phyloP scores from a whole-genome alignment of 768 basidiomycete species.

The Lactifluus echinatus region DNA sequence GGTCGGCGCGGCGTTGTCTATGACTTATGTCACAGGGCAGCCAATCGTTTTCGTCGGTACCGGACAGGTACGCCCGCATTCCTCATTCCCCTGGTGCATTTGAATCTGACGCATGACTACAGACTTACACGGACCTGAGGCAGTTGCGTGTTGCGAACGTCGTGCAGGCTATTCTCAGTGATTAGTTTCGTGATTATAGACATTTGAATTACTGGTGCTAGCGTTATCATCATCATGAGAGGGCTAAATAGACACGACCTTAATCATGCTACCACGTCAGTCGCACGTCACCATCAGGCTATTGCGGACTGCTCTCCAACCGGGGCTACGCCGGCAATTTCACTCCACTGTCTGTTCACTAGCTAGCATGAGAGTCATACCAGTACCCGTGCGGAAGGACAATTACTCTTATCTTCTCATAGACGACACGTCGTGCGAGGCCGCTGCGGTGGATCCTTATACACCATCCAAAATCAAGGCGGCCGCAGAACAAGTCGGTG shows the following conservation, averaged over 20 bases:
- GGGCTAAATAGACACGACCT: too few species aligned
- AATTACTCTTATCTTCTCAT: conserved; percentile 83
- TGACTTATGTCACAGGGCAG: conserved; percentile 99
- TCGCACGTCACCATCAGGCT: not conserved
- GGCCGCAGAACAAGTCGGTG: conserved; percentile 52
- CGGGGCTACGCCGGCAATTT: not conserved
- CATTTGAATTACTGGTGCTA: too few species aligned
- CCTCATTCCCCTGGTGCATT: not conserved
- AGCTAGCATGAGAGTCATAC: conserved; percentile 58
- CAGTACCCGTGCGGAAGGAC: conserved; percentile 71
- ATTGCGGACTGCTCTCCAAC: not conserved
- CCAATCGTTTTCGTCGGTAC: conserved; percentile 98
- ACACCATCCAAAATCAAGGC: conserved; percentile 62
- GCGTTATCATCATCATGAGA: too few species aligned
- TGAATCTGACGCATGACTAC: not conserved
- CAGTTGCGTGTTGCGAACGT: conserved; percentile 88
- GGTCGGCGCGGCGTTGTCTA: conserved; percentile 97
- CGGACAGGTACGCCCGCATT: conserved; percentile 62
- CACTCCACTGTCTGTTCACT: conserved; percentile 21
- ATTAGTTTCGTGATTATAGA: conserved; percentile 31
- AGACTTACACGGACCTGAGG: conserved; percentile 96
- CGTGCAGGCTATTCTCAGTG: conserved; percentile 83
- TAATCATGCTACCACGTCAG: not conserved
- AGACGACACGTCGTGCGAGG: conserved; percentile 55
- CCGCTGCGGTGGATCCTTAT: conserved; percentile 75